A percentile compares a stretch with the other conserved stretches of the same genome.
These are phyloP conservation scores for Saccharomyces pastorianus DNA, from an alignment of 1,139 yeast species.

Conservation along the genomic window DNA sequence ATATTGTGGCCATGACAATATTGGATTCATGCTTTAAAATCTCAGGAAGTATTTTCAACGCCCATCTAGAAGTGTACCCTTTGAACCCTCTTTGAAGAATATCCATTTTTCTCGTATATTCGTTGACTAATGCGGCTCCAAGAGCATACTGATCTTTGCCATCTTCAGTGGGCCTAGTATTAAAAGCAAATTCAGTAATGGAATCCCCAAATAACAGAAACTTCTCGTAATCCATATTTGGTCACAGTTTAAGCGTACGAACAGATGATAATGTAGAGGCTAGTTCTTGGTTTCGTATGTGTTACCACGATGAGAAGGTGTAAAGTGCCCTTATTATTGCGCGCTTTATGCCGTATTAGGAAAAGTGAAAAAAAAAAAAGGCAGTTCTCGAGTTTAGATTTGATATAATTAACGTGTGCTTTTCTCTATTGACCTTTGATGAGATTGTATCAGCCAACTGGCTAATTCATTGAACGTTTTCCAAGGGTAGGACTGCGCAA, in stretches of 20 bases:
- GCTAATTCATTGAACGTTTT: neutral
- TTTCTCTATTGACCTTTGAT: neutral
- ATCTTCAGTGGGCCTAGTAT: slow-evolving; percentile 11
- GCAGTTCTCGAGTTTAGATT: neutral
- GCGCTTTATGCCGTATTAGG: neutral
- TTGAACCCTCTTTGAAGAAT: slow-evolving; percentile 53
- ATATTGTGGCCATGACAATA: slow-evolving; percentile 44
- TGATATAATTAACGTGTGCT: neutral
- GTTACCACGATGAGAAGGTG: neutral
- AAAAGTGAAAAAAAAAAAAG: neutral
- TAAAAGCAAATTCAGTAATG: slow-evolving; percentile 49
- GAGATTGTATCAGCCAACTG: neutral
- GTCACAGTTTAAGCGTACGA: neutral
- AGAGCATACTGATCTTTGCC: slow-evolving; percentile 18
- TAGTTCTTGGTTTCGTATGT: neutral
- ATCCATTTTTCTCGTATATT: slow-evolving; percentile 47
- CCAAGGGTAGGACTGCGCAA: neutral
- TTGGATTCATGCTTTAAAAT: slow-evolving; percentile 39
- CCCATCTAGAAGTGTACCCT: slow-evolving; percentile 56
- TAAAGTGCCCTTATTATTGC: neutral
- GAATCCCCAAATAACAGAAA: slow-evolving; percentile 64
- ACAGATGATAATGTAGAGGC: neutral
- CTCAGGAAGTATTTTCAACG: slow-evolving; percentile 39
- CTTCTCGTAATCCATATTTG: slow-evolving; percentile 34
- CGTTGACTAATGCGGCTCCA: slow-evolving; percentile 44